Percentiles rank a stretch among this genome's conserved stretches.
phyloP scores from a whole-genome alignment of 2,329 filamentous ascomycete genomes.

The Exserohilum rostratum region DNA sequence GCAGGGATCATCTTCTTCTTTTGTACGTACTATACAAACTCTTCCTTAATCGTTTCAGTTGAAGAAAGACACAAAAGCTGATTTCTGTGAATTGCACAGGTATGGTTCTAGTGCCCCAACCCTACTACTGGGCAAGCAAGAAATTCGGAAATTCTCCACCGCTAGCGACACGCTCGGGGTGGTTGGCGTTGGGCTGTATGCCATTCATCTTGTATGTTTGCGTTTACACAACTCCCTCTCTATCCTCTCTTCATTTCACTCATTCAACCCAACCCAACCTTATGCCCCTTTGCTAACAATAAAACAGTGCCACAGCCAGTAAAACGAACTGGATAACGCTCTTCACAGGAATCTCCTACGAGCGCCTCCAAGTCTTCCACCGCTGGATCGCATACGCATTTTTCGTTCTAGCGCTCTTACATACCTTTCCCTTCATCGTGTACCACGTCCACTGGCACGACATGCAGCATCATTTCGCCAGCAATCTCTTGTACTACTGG shows the following conservation, averaged over 20 bases:
- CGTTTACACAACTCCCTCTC: no score
- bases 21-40: conserved; percentile 20
- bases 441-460: conserved; percentile 57
- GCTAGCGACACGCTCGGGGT: conserved; percentile 36
- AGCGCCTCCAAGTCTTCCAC: conserved; percentile 57
- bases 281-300: no score
- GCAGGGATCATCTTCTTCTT: conserved; percentile 36
- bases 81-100: no score
- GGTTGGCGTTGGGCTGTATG: conserved; percentile 39
- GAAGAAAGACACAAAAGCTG: no score
- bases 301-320: conserved; percentile 51
- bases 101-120: conserved; percentile 28
- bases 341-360: conserved; percentile 62
- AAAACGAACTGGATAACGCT: conserved; percentile 64
- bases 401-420: conserved; percentile 62
- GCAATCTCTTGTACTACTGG: conserved; percentile 56
- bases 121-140: conserved; percentile 28
- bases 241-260: no score
- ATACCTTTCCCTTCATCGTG: conserved; percentile 66
- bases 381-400: conserved; percentile 52
- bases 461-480: conserved; percentile 56
- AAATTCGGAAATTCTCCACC: conserved; percentile 36
- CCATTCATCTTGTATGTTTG: conserved; percentile 26
- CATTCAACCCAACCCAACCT: no score
- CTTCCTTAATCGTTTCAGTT: no score